Evolutionary conservation across 306 rosid genomes (phyloP).

Genomic region (Citrullus mucosospermus): DNA sequence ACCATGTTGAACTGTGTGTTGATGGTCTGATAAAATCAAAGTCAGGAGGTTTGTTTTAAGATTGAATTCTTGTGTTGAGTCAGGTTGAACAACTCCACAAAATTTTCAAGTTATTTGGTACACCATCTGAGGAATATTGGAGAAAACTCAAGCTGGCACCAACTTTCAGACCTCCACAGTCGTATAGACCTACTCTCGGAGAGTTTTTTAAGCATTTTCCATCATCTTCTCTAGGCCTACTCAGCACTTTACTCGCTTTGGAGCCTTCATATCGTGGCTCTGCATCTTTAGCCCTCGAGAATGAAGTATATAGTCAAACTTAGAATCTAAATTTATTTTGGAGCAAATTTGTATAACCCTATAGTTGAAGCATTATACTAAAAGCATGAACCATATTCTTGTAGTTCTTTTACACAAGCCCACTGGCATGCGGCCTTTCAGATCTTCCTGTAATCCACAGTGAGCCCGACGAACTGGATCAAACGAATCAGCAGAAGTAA

Average conservation of each 20-base stretch:
- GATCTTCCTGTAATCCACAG: slow-evolving; percentile 46
- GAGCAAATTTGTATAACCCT: background rate
- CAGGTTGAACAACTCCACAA: slow-evolving; percentile 89
- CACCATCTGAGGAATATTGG: slow-evolving; percentile 91
- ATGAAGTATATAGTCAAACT: slow-evolving; percentile 30
- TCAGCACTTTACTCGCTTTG: slow-evolving; percentile 60
- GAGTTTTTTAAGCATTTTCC: slow-evolving; percentile 63
- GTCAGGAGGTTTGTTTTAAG: background rate
- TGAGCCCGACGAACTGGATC: slow-evolving; percentile 32
- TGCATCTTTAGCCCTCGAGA: slow-evolving; percentile 57
- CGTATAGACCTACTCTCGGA: slow-evolving; percentile 46
- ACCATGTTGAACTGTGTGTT: background rate
- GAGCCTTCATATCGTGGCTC: slow-evolving; percentile 72
- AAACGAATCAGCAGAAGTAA: slow-evolving; percentile 53
- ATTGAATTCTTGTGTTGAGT: slow-evolving; percentile 9
- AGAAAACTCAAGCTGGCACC: slow-evolving; percentile 43
- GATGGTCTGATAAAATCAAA: background rate
- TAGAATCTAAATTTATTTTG: background rate
- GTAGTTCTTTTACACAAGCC: slow-evolving; percentile 83
- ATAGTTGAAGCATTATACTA: slow-evolving; percentile 3
- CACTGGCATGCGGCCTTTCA: slow-evolving; percentile 62
- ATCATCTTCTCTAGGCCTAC: slow-evolving; percentile 50
- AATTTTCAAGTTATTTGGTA: slow-evolving; percentile 79
- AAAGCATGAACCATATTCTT: background rate
- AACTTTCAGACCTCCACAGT: slow-evolving; percentile 57